A percentile compares a stretch with the other conserved stretches of the same genome.
Evolutionary conservation across 2,329 filamentous ascomycete genomes (phyloP).

Genomic region (Aspergillus sp.): DNA sequence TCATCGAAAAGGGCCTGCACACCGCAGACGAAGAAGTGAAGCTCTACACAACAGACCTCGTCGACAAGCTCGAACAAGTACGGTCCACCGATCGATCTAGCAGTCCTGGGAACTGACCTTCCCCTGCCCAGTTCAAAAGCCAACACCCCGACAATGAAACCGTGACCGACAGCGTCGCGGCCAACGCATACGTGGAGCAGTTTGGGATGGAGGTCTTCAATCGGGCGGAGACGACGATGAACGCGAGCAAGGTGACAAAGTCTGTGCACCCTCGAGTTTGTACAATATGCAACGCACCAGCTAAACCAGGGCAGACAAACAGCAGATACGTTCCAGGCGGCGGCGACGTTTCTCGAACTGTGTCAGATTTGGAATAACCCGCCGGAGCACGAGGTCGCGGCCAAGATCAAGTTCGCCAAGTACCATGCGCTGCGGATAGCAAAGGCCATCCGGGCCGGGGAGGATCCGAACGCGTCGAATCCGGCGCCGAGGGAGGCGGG

Average conservation of each 20-base stretch:
- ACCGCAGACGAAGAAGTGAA: constrained; percentile 67
- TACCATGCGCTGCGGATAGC: constrained; percentile 88
- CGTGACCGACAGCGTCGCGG: constrained; percentile 73
- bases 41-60: constrained; percentile 68
- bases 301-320: constrained; percentile 56
- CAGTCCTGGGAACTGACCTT: neutral
- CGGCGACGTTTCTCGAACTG: constrained; percentile 84
- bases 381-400: constrained; percentile 62
- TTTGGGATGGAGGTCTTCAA: constrained; percentile 85
- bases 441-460: constrained; percentile 80
- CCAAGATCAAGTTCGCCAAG: constrained; percentile 94
- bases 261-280: constrained; percentile 27
- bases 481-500: constrained; percentile 53
- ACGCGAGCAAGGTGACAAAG: constrained; percentile 74
- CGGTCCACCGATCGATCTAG: constrained; percentile 8
- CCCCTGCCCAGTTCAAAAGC: constrained; percentile 51
- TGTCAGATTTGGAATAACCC: constrained; percentile 67
- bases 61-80: constrained; percentile 83
- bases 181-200: constrained; percentile 86
- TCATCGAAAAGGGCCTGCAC: constrained; percentile 72
- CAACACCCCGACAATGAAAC: constrained; percentile 70
- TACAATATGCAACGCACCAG: neutral
- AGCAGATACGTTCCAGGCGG: constrained; percentile 85
- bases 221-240: constrained; percentile 71
- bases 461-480: constrained; percentile 87